Evolutionary conservation across 352 stramenopile species (phyloP).

Genomic region (Blastocystis sp.): DNA sequence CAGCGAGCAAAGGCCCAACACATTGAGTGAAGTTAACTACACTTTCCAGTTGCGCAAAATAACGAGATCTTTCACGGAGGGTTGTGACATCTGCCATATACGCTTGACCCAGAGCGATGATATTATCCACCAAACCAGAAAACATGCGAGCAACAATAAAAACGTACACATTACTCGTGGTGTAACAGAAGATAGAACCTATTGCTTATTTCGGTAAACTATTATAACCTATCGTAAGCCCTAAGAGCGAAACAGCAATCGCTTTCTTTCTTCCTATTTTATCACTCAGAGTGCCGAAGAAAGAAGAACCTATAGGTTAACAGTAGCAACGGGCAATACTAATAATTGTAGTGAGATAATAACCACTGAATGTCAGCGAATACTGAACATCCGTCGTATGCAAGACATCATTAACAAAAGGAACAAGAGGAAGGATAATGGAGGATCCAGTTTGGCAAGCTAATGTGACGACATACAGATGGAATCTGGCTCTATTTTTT

Average conservation of each 20-base stretch:
- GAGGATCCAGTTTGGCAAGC: neutral
- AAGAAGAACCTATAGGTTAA: slow-evolving; percentile 6
- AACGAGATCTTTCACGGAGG: neutral
- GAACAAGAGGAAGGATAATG: neutral
- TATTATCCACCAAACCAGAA: neutral
- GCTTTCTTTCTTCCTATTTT: slow-evolving; percentile 2
- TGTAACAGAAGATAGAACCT: neutral
- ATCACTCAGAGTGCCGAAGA: slow-evolving; percentile 12
- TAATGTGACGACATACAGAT: neutral
- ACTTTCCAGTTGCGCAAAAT: slow-evolving; percentile 42
- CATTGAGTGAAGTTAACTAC: slow-evolving; percentile 2
- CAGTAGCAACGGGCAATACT: neutral
- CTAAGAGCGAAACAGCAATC: neutral
- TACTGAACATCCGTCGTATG: neutral
- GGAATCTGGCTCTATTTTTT: neutral
- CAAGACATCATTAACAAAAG: slow-evolving; percentile 21
- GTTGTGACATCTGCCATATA: slow-evolving; percentile 45
- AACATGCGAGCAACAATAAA: neutral
- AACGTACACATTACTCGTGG: neutral
- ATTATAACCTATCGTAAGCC: neutral
- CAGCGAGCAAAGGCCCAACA: neutral
- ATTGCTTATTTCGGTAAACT: neutral
- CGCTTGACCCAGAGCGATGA: neutral
- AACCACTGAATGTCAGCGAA: slow-evolving; percentile 33
- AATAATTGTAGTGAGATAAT: slow-evolving; percentile 25